These are phyloP conservation scores for Kernera saxatilis DNA, from an alignment of 345 rosid species.

Conservation along the genomic window DNA sequence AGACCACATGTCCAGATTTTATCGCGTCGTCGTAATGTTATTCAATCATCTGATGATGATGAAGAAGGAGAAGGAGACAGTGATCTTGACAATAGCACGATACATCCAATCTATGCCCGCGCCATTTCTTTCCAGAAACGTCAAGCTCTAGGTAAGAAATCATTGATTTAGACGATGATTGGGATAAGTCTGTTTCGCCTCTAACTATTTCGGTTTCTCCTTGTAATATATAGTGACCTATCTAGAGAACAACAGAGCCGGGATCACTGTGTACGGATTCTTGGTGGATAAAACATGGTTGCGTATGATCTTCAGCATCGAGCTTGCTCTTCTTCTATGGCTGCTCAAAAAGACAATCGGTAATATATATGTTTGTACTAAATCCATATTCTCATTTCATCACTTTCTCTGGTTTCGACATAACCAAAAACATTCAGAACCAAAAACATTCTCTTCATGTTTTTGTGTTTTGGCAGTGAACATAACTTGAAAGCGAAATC, in stretches of 20 bases:
- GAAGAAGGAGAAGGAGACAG: constrained; percentile 65
- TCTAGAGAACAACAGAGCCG: constrained; percentile 73
- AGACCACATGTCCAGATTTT: constrained; percentile 5
- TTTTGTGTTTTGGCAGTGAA: constrained; percentile 28
- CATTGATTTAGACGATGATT: neutral
- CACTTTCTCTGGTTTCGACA: neutral
- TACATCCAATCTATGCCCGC: constrained; percentile 54
- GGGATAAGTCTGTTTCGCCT: neutral
- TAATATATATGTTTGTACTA: neutral
- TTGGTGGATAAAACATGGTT: constrained; percentile 76
- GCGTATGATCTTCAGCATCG: constrained; percentile 71
- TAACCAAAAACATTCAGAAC: neutral
- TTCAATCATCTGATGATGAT: constrained; percentile 45
- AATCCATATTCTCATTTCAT: neutral
- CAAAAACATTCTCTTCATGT: neutral
- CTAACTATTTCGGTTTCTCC: neutral
- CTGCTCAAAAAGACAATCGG: constrained; percentile 78
- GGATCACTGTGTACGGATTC: constrained; percentile 81
- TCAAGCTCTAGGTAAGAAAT: constrained; percentile 66
- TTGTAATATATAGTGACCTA: constrained; percentile 50
- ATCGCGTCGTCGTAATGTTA: constrained; percentile 28
- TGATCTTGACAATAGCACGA: constrained; percentile 44
- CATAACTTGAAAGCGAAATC: constrained; percentile 22
- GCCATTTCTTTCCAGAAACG: constrained; percentile 73
- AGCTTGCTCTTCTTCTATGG: constrained; percentile 83